Percentiles rank a stretch among this genome's conserved stretches.
phyloP scores from a whole-genome alignment of 2,329 filamentous ascomycete species.

The Sclerotinia nivalis region DNA sequence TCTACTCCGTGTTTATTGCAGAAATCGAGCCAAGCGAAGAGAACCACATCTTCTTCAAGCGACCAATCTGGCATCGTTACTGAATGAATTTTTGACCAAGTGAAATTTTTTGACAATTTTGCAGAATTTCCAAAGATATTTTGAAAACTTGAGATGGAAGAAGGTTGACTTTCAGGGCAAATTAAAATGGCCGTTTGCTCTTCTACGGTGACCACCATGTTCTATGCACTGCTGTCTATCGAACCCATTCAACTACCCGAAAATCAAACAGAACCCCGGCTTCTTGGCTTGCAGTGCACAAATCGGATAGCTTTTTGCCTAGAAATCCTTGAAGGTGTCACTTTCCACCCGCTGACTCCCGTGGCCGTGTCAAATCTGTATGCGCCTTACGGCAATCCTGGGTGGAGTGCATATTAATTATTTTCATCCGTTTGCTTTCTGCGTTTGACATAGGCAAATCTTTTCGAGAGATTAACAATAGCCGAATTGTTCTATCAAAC shows the following conservation, averaged over 20 bases:
- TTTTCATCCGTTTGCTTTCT: neutral
- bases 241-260: neutral
- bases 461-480: neutral
- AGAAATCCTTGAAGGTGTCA: neutral
- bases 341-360: neutral
- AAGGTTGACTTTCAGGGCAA: neutral
- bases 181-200: neutral
- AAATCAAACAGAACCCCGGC: neutral
- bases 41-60: neutral
- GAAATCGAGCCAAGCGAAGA: slow-evolving; percentile 25
- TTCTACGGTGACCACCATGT: neutral
- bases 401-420: neutral
- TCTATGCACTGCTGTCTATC: neutral
- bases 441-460: neutral
- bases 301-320: neutral
- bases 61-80: neutral
- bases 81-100: neutral
- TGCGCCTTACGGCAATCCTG: neutral
- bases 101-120: too few relatives aligned
- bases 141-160: neutral
- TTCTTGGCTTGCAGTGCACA: neutral
- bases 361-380: neutral
- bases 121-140: neutral
- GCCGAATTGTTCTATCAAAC: too few relatives aligned
- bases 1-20: neutral